A percentile compares a stretch with the other conserved stretches of the same genome.
Evolutionary conservation across 345 rosid species (phyloP).

Genomic region (Eucalyptus camaldulensis): DNA sequence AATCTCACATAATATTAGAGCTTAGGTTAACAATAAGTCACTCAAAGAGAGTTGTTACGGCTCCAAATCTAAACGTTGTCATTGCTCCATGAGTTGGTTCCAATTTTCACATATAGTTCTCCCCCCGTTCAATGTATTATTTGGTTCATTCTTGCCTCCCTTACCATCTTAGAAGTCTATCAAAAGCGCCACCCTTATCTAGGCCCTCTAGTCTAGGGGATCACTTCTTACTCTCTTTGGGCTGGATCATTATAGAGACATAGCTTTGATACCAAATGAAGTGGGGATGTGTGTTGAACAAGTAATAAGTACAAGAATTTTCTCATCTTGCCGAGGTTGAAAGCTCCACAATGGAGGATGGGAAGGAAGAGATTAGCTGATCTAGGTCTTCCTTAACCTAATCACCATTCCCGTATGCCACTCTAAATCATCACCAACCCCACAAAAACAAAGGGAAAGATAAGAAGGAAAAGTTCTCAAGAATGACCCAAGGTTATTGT

Average conservation of each 20-base stretch:
- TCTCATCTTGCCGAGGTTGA: background rate
- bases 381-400: background rate
- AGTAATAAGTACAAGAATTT: background rate
- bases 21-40: background rate
- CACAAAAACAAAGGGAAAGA: background rate
- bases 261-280: background rate
- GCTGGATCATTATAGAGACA: background rate
- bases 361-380: background rate
- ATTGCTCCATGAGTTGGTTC: background rate
- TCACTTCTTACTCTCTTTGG: background rate
- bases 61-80: background rate
- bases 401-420: background rate
- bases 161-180: background rate
- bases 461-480: background rate
- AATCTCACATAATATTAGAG: background rate
- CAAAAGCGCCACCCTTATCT: background rate
- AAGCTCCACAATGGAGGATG: background rate
- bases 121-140: background rate
- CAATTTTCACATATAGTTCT: background rate
- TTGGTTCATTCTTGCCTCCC: background rate
- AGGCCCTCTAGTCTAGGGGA: background rate
- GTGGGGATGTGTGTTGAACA: background rate
- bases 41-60: fast-evolving
- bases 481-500: background rate
- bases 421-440: background rate